Evolutionary conservation across 176 grass and related monocot species (phyloP).

Genomic region (Ampelocalamus luodianensis): DNA sequence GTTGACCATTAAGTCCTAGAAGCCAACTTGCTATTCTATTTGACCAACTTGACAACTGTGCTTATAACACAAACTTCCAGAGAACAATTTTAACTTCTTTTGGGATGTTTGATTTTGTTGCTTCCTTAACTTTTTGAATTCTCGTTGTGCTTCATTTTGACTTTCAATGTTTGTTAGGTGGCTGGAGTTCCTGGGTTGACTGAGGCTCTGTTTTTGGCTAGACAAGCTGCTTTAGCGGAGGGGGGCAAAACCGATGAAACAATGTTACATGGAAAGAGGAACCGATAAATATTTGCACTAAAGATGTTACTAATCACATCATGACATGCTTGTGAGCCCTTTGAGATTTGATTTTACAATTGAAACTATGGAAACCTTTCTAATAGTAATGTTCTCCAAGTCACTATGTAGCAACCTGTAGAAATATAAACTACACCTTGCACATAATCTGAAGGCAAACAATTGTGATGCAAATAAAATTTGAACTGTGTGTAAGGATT

Average conservation of each 20-base stretch:
- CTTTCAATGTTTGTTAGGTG: conserved; percentile 52
- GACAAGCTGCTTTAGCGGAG: conserved; percentile 76
- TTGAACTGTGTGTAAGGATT: too few species aligned
- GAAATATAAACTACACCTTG: too few species aligned
- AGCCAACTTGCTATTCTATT: not conserved
- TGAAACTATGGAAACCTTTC: too few species aligned
- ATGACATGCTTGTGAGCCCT: too few species aligned
- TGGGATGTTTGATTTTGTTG: not conserved
- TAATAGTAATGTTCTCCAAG: too few species aligned
- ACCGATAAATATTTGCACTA: too few species aligned
- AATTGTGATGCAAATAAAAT: too few species aligned
- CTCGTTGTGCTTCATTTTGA: not conserved
- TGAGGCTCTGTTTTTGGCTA: conserved; percentile 78
- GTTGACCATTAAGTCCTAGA: not conserved
- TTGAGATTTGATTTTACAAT: too few species aligned
- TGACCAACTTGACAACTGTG: not conserved
- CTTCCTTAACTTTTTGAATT: conserved; percentile 22
- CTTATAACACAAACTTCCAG: not conserved
- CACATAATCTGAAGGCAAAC: too few species aligned
- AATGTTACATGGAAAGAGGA: too few species aligned
- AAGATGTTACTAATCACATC: too few species aligned
- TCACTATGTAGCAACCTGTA: too few species aligned
- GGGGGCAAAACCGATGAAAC: conserved; percentile 40
- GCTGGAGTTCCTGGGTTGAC: conserved; percentile 90
- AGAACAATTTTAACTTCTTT: not conserved